Conservation (phyloP, 2,329 filamentous ascomycete genomes). For the Penicillium sclerotigenum region DNA sequence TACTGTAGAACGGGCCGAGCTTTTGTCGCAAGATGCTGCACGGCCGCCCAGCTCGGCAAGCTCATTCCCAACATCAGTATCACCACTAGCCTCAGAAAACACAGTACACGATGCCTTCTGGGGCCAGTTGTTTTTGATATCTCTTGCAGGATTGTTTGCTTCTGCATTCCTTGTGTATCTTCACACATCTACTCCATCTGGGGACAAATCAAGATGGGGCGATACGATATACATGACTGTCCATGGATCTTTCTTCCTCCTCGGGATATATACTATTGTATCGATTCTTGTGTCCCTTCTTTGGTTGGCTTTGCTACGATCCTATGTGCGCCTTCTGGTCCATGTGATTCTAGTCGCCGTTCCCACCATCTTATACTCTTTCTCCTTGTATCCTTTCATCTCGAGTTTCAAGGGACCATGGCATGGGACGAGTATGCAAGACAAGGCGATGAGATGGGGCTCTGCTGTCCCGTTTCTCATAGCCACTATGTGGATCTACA, state of each 20-base stretch:
- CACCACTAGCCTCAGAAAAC: slow-evolving; percentile 62
- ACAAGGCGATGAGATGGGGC: slow-evolving; percentile 82
- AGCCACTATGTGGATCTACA: slow-evolving; percentile 76
- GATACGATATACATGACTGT: slow-evolving; percentile 94
- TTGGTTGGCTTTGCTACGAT: slow-evolving; percentile 84
- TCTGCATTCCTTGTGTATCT: slow-evolving; percentile 87
- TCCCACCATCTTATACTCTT: slow-evolving; percentile 80
- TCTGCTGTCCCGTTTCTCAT: slow-evolving; percentile 72
- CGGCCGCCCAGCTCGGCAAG: slow-evolving; percentile 49
- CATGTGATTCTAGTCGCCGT: slow-evolving; percentile 77
- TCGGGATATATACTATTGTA: slow-evolving; percentile 88
- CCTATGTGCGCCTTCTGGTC: slow-evolving; percentile 82
- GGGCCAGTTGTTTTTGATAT: slow-evolving; percentile 83
- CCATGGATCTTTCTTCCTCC: slow-evolving; percentile 79
- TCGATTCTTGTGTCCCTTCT: slow-evolving; percentile 81
- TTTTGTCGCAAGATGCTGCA: slow-evolving; percentile 45
- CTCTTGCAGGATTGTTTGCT: slow-evolving; percentile 76
- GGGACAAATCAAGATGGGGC: slow-evolving; percentile 67
- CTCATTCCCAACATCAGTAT: slow-evolving; percentile 56
- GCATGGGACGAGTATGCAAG: slow-evolving; percentile 76
- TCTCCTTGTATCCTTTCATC: slow-evolving; percentile 86
- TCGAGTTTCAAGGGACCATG: slow-evolving; percentile 79
- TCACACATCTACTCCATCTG: slow-evolving; percentile 70
- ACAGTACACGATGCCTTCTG: slow-evolving; percentile 88
- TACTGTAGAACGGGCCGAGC: slow-evolving; percentile 53